Evolutionary conservation across 2,329 filamentous ascomycete species (phyloP).

Genomic region (Pestalotiopsis sp.): DNA sequence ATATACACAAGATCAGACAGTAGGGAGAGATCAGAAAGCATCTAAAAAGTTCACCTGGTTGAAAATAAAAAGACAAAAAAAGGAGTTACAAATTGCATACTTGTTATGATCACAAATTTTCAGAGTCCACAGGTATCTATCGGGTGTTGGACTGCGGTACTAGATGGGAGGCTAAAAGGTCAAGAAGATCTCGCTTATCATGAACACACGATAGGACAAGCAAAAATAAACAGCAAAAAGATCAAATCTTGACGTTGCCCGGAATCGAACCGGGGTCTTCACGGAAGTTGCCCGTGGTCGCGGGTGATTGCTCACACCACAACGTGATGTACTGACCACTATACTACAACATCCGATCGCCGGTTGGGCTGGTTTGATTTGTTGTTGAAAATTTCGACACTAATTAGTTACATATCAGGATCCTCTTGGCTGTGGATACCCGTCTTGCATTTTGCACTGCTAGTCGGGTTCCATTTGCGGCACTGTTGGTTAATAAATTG

Average conservation of each 20-base stretch:
- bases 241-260: conserved; percentile 9
- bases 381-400: not conserved
- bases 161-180: no score
- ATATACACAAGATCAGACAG: no score
- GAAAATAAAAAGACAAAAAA: no score
- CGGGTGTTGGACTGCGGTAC: no score
- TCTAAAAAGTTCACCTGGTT: no score
- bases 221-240: not conserved
- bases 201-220: no score
- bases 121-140: no score
- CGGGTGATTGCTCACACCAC: not conserved
- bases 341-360: not conserved
- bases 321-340: conserved; percentile 16
- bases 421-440: not conserved
- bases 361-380: not conserved
- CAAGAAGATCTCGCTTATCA: no score
- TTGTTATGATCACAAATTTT: no score
- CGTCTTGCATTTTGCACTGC: not conserved
- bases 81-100: no score
- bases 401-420: not conserved
- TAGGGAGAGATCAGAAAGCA: no score
- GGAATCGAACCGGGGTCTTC: conserved; percentile 17
- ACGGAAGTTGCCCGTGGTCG: conserved; percentile 1
- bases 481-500: not conserved
- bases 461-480: not conserved